Percentiles rank a stretch among this genome's conserved stretches.
phyloP scores from a whole-genome alignment of 2,329 filamentous ascomycete genomes.

The Fusarium anguioides region DNA sequence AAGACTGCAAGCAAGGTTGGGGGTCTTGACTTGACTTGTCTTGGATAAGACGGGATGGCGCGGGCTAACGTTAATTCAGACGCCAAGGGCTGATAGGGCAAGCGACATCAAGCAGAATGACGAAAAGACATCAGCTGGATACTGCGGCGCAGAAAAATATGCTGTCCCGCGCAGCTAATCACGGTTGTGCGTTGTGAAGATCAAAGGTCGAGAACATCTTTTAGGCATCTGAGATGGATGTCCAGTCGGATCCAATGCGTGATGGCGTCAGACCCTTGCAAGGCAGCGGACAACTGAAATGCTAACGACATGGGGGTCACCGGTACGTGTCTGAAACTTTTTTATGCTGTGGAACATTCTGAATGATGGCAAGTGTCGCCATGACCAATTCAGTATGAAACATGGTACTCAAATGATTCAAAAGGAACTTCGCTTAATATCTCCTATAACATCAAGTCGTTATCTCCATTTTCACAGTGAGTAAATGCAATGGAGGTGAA shows the following conservation, averaged over 20 bases:
- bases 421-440: not conserved
- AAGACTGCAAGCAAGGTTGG: conserved; percentile 9
- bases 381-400: not conserved
- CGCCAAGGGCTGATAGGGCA: conserved; percentile 4
- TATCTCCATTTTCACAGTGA: not conserved
- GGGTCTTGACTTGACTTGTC: conserved; percentile 3
- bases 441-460: not conserved
- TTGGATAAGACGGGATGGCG: conserved; percentile 17
- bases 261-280: conserved; percentile 45
- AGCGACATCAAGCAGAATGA: conserved; percentile 32
- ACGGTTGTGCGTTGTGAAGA: conserved; percentile 35
- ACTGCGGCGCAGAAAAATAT: conserved; percentile 30
- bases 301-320: conserved; percentile 32
- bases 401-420: not conserved
- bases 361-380: not conserved
- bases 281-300: conserved; percentile 12
- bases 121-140: conserved; percentile 34
- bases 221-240: conserved; percentile 29
- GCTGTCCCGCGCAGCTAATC: conserved; percentile 39
- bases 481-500: not conserved
- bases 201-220: conserved; percentile 31
- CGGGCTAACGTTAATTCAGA: conserved; percentile 12
- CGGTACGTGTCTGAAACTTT: conserved; percentile 20
- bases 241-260: conserved; percentile 41
- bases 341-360: not conserved